Base-by-base conservation (phyloP, 31 red algal species). In the Bonnemaisonia californica region DNA sequence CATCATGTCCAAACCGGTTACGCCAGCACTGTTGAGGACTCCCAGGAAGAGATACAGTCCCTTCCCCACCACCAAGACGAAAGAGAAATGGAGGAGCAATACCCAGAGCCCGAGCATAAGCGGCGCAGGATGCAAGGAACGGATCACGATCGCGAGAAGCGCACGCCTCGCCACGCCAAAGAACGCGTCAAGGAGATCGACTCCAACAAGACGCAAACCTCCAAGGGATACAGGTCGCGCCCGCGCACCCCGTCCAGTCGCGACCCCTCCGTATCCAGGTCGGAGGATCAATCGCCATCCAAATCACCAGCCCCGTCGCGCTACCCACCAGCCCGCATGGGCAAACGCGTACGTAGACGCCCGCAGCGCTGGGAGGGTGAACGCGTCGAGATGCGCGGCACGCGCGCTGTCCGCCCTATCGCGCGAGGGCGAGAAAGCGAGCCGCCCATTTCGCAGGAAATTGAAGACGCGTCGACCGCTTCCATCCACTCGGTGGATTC, bases 291-390 rank as follows among this genome's bases (percentile, higher is more conserved):
- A n/a, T 47, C 41, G 9, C 24, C 21, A 54, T 77, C 74, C 29
- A 77, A 77, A 29, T 38, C 29, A 27, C 74, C 74, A 3, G 74
- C 54, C 18, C 22, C 30, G 27, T 28, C 26, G 16, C 45, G 60
- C 16, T 19, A 37, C 3, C 26, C 24, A n/a, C 74, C 48, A 18
- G 30, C 74, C 1, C 31, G 85, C 23, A 67, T 89, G 24, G 85
- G 85, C 54, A 89, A 89, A 57, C 79, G 87, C 47, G 33, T 83
- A 39, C 54, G 87, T n/a, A 56, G 87, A 78, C 57, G 72, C 54
- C 87, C 87, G 69, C 87, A 90, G 68, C 68, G 87, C 31, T 90
- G 87, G 87, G 87, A 90, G 29, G 85, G 85, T 2, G 85, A 89
- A 36, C 40, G 76, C 21, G 62, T 54, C 27, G 76, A 81, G 24